Evolutionary conservation across 2,329 filamentous ascomycete species (phyloP).

Genomic region (Penicillium sp.): DNA sequence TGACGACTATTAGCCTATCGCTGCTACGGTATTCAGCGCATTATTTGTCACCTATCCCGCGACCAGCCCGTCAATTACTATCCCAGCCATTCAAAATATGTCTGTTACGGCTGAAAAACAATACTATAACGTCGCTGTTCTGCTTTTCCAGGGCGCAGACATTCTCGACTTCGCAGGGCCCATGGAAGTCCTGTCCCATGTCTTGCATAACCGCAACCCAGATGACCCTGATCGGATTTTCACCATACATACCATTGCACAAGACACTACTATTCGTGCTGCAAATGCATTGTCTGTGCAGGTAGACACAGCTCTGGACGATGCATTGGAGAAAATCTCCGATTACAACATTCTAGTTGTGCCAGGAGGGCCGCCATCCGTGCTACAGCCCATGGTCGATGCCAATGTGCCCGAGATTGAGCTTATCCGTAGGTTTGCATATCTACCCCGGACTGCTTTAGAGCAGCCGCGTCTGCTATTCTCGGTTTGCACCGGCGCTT

Average conservation of each 20-base stretch:
- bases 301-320: conserved; percentile 36
- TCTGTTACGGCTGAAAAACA: conserved; percentile 15
- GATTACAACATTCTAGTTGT: conserved; percentile 47
- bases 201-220: conserved; percentile 32
- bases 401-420: conserved; percentile 25
- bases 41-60: neutral
- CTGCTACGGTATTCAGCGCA: neutral
- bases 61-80: neutral
- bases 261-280: conserved; percentile 30
- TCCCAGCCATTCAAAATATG: conserved; percentile 10
- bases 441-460: conserved; percentile 26
- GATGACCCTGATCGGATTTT: conserved; percentile 37
- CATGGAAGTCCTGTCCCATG: conserved; percentile 42
- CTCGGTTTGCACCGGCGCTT: conserved; percentile 47
- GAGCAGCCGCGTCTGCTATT: conserved; percentile 38
- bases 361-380: conserved; percentile 39
- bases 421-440: conserved; percentile 29
- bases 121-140: conserved; percentile 43
- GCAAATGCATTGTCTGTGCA: conserved; percentile 35
- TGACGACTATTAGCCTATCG: neutral
- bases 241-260: conserved; percentile 40
- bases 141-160: conserved; percentile 45
- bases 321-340: conserved; percentile 32
- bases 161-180: conserved; percentile 49
- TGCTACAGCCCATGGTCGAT: conserved; percentile 32